These are phyloP conservation scores for Suillus weaverae DNA, from an alignment of 768 basidiomycete species.

Conservation along the genomic window DNA sequence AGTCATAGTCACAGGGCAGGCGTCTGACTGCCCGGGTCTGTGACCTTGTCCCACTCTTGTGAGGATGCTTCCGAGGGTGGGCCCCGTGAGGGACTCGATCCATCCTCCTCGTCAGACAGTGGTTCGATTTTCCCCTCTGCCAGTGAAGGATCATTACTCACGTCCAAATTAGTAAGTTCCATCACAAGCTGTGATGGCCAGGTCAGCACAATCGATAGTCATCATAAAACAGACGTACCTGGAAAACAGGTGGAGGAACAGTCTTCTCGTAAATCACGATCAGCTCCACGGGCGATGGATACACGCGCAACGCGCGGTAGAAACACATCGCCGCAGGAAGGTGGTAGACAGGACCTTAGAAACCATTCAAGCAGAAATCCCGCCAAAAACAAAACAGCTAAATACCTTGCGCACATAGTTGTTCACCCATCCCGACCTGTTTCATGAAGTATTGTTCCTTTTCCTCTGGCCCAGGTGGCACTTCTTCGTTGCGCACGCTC, in stretches of 20 bases:
- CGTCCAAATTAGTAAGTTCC: constrained; percentile 86
- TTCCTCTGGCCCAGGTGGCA: constrained; percentile 68
- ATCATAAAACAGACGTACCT: constrained; percentile 42
- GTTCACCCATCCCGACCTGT: constrained; percentile 86
- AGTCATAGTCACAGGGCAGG: constrained; percentile 44
- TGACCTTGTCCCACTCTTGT: constrained; percentile 88
- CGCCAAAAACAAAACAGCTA: background rate
- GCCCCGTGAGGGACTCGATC: constrained; percentile 60
- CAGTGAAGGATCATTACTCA: constrained; percentile 61
- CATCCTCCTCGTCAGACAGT: constrained; percentile 49
- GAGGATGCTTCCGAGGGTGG: constrained; percentile 87
- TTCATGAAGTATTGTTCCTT: constrained; percentile 91
- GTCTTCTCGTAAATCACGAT: constrained; percentile 95
- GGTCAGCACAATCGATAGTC: constrained; percentile 10
- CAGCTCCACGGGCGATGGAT: constrained; percentile 92
- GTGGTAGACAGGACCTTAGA: constrained; percentile 71
- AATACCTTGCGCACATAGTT: constrained; percentile 70
- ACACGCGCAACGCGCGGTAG: constrained; percentile 91
- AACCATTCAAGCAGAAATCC: background rate
- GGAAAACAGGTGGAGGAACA: constrained; percentile 77
- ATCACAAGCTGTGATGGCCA: constrained; percentile 55
- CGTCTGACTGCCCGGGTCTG: constrained; percentile 65
- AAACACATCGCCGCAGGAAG: constrained; percentile 85
- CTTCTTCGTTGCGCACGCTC: constrained; percentile 65
- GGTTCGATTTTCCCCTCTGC: constrained; percentile 25